Percentiles rank a stretch among this genome's conserved stretches.
phyloP scores from a whole-genome alignment of 2,329 filamentous ascomycete genomes.

The Talaromyces sp. region DNA sequence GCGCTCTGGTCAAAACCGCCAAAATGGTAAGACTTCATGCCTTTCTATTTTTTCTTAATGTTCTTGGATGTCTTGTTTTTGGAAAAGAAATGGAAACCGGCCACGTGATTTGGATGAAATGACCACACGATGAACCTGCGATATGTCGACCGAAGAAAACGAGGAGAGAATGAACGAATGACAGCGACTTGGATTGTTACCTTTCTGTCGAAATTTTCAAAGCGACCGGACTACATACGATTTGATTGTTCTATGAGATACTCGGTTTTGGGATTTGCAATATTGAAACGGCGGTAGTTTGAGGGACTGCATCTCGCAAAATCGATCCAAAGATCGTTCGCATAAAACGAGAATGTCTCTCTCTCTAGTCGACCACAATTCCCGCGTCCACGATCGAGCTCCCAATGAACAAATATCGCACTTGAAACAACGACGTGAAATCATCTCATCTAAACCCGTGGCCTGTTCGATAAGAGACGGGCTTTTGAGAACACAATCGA shows the following conservation, averaged over 20 bases:
- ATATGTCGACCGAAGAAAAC: not conserved
- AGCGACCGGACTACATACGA: not conserved
- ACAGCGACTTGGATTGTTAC: no score
- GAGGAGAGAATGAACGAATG: not conserved
- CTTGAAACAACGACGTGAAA: not conserved
- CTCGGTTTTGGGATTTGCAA: not conserved
- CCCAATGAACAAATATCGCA: not conserved
- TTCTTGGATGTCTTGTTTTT: not conserved
- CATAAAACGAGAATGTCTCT: not conserved
- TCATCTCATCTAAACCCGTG: not conserved
- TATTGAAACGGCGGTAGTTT: not conserved
- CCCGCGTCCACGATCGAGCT: not conserved
- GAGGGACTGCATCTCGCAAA: not conserved
- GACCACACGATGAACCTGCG: not conserved
- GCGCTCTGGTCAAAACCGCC: conserved; percentile 47
- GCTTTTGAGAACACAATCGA: not conserved
- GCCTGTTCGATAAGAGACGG: not conserved
- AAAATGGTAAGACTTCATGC: conserved; percentile 46
- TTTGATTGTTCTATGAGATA: not conserved
- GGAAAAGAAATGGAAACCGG: not conserved
- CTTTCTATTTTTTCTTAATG: conserved; percentile 23
- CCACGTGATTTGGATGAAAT: conserved; percentile 6
- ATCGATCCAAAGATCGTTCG: not conserved
- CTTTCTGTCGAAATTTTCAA: not conserved
- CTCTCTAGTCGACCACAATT: not conserved